These are phyloP conservation scores for Pistacia atlantica DNA, from an alignment of 345 rosid species.

Conservation along the genomic window DNA sequence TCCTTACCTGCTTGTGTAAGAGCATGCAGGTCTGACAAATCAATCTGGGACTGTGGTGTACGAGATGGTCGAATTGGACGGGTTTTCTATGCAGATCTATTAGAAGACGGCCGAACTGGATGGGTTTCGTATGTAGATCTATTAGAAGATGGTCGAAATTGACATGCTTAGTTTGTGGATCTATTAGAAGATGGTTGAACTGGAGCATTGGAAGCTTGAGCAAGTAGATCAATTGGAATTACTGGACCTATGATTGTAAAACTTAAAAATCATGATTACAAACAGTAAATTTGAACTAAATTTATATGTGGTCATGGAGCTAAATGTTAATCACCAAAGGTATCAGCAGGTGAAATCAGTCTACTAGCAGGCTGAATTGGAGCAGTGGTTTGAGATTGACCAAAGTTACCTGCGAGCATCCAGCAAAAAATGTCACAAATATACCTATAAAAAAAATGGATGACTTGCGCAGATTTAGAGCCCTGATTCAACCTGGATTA, in stretches of 20 bases:
- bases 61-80: not conserved
- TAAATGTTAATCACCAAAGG: not conserved
- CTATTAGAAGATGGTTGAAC: too few species aligned
- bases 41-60: not conserved
- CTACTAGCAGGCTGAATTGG: not conserved
- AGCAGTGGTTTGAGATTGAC: not conserved
- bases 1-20: too few species aligned
- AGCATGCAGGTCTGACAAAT: too few species aligned
- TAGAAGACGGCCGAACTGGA: not conserved
- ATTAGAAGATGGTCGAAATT: too few species aligned
- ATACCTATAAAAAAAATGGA: not conserved
- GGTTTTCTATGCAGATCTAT: not conserved
- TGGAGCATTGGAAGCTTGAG: not conserved
- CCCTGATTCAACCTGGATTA: not conserved
- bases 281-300: not conserved
- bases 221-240: too few species aligned
- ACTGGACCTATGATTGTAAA: not conserved
- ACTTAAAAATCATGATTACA: not conserved
- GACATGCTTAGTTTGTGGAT: too few species aligned
- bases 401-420: not conserved
- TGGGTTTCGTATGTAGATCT: not conserved
- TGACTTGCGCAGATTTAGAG: not conserved
- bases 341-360: not conserved
- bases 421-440: not conserved
- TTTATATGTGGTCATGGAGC: not conserved